Base-by-base conservation (phyloP, 1,284 basidiomycete species). In the Leucoagaricus sp. region DNA sequence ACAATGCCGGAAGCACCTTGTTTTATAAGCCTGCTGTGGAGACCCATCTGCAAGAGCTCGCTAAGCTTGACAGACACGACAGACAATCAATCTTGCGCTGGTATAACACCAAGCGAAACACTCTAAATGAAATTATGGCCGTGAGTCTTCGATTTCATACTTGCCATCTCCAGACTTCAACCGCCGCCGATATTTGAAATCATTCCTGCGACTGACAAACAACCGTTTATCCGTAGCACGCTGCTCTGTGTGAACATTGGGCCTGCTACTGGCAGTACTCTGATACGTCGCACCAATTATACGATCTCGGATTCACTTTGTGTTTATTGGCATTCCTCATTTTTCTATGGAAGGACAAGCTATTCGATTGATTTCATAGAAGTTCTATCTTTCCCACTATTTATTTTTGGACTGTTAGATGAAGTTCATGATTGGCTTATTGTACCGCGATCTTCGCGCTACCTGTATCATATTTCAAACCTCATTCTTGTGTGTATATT, bases 191-290 rank as follows among this genome's bases (percentile, higher is more conserved):
- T 28, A 25, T n/a, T 25, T 38, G 36, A 17, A 36, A 19, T 12
- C 9, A 46, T 33, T 34, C 46, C 1, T 21, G 33, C 46, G n/a
- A 38, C 23, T 25, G 15, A n/a, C 19, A 17, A 15, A 23, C n/a
- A n/a, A n/a, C 29, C 40, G 15, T 44, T 46, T 45, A 41, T 33
- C 26, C 15, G 21, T 38, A 73, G 72, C 71, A 72, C 54, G 69
- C 71, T 5, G 60, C 64, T 21, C 53, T 69, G 17, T 73, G 71
- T 53, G 70, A 72, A 57, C 65, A 63, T 25, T 72, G 72, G 69
- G 60, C 61, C 49, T 59, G 59, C 8, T 63, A 66, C 41, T 72
- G 67, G 70, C 58, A 42, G 44, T 13, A 38, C 41, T 25, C 21
- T 44, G 31, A 44, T 48, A 28, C 58, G 48, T 28, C 60, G 52